Evolutionary conservation across 371 early-diverging fungal genomes (phyloP).

Genomic region (Mucor irregularis): DNA sequence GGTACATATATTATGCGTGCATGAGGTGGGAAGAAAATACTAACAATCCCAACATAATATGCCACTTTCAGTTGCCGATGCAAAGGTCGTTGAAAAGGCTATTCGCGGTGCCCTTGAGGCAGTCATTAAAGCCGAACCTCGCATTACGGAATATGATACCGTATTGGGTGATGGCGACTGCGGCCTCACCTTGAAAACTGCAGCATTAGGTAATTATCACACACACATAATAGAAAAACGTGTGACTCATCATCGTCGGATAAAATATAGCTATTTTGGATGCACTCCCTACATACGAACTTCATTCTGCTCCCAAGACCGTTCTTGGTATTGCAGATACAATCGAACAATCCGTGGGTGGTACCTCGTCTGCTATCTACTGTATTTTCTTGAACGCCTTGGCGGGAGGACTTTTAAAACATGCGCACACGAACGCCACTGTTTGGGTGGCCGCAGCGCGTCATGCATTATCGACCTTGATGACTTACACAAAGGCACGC

Average conservation of each 20-base stretch:
- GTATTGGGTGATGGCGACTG: constrained; percentile 86
- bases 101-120: constrained; percentile 55
- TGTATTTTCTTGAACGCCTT: constrained; percentile 77
- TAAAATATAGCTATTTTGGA: constrained; percentile 44
- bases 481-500: constrained; percentile 71
- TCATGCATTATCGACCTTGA: constrained; percentile 60
- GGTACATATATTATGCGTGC: neutral
- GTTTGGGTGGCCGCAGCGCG: constrained; percentile 31
- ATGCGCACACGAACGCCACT: constrained; percentile 3
- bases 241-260: neutral
- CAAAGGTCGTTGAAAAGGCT: constrained; percentile 20
- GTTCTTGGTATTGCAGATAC: constrained; percentile 55
- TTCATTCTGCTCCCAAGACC: constrained; percentile 27
- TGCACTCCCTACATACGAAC: constrained; percentile 15
- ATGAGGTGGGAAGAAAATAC: neutral
- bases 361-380: constrained; percentile 77
- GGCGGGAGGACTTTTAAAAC: constrained; percentile 50
- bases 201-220: constrained; percentile 49
- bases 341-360: constrained; percentile 76
- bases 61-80: constrained; percentile 5
- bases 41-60: no score
- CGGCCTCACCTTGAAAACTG: constrained; percentile 70
- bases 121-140: constrained; percentile 68
- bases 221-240: neutral
- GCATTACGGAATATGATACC: constrained; percentile 70